Evolutionary conservation across 495 filamentous ascomycete species (phyloP), one percentile per base, ranked within the genome.

Genomic region (Penicillium turbatum): DNA sequence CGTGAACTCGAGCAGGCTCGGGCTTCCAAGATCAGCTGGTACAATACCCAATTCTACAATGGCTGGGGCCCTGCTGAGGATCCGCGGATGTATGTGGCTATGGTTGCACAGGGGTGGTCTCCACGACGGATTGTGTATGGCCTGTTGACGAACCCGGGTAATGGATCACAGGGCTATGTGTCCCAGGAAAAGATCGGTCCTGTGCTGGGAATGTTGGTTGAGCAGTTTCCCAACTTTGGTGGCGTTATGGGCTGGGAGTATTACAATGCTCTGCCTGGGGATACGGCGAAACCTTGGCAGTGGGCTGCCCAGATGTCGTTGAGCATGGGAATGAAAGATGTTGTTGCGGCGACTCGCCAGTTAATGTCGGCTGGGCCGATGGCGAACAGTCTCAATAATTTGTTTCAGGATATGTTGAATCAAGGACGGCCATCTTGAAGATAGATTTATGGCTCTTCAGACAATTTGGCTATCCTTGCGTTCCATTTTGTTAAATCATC

Each of bases 191-290:
- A 71, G 16, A 59, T 81, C 15, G 71, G 72, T 32, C 61, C 62
- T 21, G 63, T 72, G 3, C 66, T 84, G 36, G 65, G 78, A 1
- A 52, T 56, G 7, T 55, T 84, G 58, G 58, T 81, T 34, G 65
- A 76, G 34, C 69, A 68, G 51, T 87, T 80, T 51, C 79, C 80
- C 3, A 73, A 73, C 26, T 90, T 92, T 65, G 89, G 89, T 7
- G 88, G 89, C 2, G 82, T 92, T 0, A 87, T 88, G 83, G 88
- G 89, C 3, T 95, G 89, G 89, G 89, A 92, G 65, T 95, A 89
- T 59, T 92, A 86, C 63, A 90, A 90, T 69, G 75, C 79, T 1
- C 59, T 76, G 38, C 85, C 85, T 0, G 84, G 83, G 7, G 82
- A 72, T 11, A 64, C 62, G 27, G 69, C 65, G 43, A 68, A 73